Evolutionary conservation across 2,329 filamentous ascomycete species (phyloP), one percentile per base, ranked within the genome.

Genomic region (Ophiosphaerella herpotricha): DNA sequence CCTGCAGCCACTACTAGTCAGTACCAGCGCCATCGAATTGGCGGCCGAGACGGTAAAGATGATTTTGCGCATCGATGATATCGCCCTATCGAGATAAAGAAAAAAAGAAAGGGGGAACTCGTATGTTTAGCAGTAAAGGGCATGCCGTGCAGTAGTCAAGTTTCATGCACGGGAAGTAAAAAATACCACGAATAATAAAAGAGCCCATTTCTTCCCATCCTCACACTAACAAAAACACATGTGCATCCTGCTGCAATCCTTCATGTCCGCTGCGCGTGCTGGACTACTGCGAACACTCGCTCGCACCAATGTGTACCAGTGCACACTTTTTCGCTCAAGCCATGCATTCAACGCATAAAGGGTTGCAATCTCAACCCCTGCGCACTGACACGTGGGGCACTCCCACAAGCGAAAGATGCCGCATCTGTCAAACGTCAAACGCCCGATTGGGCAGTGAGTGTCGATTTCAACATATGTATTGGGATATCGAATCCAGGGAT

Each of bases 21-120:
- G 91, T 82, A 99, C 94, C 49, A 97, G 93, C 75, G 91, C 94
- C 21, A 94, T 99, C 67, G 93, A 99, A 80, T 77, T 99, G 75
- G 94, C 94, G 26, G 92, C 93, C 7, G 94, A 99, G 83, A 99
- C 94, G 54, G 94, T 97, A 66, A 99, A 97, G 85, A 94, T 96
- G 91, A 86, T 88, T 70, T 77, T 88, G 70, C 80, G 85, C 72
- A 87, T 88, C 71, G 84, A 86, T 68, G 84, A 86, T 68, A 85
- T 86, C 74, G 83, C 82, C 44, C 71, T 86, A 66, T 73, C 70
- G 24, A 61, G 70, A 57, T 73, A 71, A 24, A 23, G n/a, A 23
- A 63, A 11, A 18, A 24, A 24, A 23, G 23, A 11, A 38, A 8
- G 9, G n/a, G 18, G 18, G 18, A 21, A 21, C 18, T 14, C 6